Conservation (phyloP, 2,329 filamentous ascomycete species). For the Mycosphaerella sp. region DNA sequence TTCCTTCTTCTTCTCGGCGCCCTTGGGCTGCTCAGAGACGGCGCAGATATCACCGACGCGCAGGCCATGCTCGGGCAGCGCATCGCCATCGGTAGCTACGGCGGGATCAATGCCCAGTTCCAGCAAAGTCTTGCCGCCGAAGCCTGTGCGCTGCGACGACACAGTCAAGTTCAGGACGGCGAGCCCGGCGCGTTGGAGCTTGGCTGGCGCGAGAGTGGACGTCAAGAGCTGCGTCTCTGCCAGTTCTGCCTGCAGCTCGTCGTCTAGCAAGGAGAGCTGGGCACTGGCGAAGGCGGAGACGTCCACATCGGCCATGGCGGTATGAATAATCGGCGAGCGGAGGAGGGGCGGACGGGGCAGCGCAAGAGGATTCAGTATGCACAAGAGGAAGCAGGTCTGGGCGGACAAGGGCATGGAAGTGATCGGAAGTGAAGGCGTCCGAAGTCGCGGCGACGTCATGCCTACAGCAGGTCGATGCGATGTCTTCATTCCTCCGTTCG, state of each 20-base stretch:
- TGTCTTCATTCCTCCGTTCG: no score
- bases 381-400: not conserved
- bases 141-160: constrained; percentile 71
- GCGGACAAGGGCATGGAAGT: not conserved
- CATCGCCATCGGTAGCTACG: constrained; percentile 42
- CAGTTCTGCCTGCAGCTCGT: constrained; percentile 66
- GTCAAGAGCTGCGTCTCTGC: constrained; percentile 63
- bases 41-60: constrained; percentile 71
- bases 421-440: no score
- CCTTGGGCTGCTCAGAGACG: constrained; percentile 66
- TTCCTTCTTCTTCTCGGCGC: constrained; percentile 63
- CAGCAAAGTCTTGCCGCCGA: constrained; percentile 84
- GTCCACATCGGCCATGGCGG: constrained; percentile 35
- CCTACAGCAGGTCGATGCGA: no score
- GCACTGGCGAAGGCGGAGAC: constrained; percentile 62
- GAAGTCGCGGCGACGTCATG: not conserved
- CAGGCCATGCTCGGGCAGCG: constrained; percentile 67
- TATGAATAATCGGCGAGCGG: not conserved
- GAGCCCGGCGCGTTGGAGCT: constrained; percentile 69
- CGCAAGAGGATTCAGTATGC: not conserved
- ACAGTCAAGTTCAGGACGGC: constrained; percentile 71
- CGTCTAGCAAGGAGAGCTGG: constrained; percentile 64
- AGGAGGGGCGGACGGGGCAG: not conserved
- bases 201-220: constrained; percentile 58
- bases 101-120: constrained; percentile 73